Percentiles rank a stretch among this genome's conserved stretches.
phyloP scores from a whole-genome alignment of 257 asterid species.

The Gentiana dahurica region DNA sequence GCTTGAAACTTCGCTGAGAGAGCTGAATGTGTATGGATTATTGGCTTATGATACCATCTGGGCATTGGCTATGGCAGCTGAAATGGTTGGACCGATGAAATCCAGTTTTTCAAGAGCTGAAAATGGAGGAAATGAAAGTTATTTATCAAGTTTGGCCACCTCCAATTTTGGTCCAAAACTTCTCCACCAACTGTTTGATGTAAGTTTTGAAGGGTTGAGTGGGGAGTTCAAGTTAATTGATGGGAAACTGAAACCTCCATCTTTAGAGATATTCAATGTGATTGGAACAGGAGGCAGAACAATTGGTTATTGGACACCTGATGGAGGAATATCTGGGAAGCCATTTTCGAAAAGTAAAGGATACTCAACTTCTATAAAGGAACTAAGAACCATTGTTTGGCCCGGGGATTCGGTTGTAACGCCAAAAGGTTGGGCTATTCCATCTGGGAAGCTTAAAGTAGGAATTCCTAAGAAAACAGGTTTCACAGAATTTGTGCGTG shows the following conservation, averaged over 20 bases:
- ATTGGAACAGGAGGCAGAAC: constrained; percentile 37
- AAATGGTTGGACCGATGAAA: constrained; percentile 18
- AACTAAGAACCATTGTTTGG: constrained; percentile 38
- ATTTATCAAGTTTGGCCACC: constrained; percentile 10
- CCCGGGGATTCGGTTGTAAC: constrained; percentile 45
- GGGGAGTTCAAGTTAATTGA: constrained; percentile 34
- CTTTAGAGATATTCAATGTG: constrained; percentile 44
- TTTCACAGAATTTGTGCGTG: constrained; percentile 32
- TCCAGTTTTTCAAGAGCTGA: constrained; percentile 2
- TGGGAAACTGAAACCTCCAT: constrained; percentile 27
- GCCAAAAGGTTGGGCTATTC: constrained; percentile 49
- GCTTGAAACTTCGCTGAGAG: constrained; percentile 11
- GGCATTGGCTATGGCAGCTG: constrained; percentile 49
- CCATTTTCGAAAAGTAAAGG: constrained; percentile 5
- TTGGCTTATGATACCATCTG: constrained; percentile 54
- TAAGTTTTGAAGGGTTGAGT: constrained; percentile 32
- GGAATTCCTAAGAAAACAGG: constrained; percentile 44
- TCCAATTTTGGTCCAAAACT: constrained; percentile 39
- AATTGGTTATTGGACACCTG: constrained; percentile 47
- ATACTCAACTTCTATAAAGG: constrained; percentile 16
- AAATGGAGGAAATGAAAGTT: constrained; percentile 8
- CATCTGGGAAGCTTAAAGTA: constrained; percentile 28
- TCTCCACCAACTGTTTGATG: constrained; percentile 17
- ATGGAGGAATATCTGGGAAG: constrained; percentile 25
- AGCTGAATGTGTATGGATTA: constrained; percentile 37